Base-by-base conservation (phyloP, 73 alveolate genomes). In the Paramecium sexaurelia region DNA sequence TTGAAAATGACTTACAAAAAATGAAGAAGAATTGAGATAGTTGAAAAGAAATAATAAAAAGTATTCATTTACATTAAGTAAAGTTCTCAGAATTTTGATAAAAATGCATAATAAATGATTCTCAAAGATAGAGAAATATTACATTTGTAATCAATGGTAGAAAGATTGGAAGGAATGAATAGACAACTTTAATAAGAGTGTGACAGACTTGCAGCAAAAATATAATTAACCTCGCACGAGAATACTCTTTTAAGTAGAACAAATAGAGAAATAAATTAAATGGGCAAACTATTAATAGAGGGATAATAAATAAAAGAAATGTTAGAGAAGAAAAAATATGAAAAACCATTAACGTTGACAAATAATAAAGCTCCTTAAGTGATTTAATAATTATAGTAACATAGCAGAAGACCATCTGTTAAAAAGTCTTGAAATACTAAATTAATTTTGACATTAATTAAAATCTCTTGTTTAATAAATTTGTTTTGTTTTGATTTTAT, bases 141-240 rank as follows among this genome's bases (percentile, higher is more conserved):
- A 19, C 90, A 78, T 78, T 78, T 78, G 24, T 9, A 37, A 45
- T 78, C 8, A 17, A 45, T 43, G 15, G 90, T 78, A 19, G 90
- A 78, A 78, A 78, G 71, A 40, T 22, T 78, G 6, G 90, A 78
- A 40, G 68, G 75, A 40, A 78, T 43, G 71, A 78, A 78, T 43
- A 37, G 51, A 43, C 6, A 37, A 78, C 71, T 78, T 5, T 45
- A 78, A 45, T 43, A 78, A 43, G 90, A 78, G 22, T 78, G 90
- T 45, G 90, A 78, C 24, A 78, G 71, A 78, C 36, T 78, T 9
- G 75, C 75, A 40, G 33, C 71, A 1, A 78, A 40, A 40, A 78
- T 78, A 11, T 33, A 78, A 45, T n/a, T 39, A 78, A 43, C 90
- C 4, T 78, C 90, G 2, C 71, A 78, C 19, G 90, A 78, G 15